Percentiles rank a stretch among this genome's conserved stretches.
These are phyloP conservation scores for Violaceomyces palustris DNA, from an alignment of 1,284 basidiomycete species.

Conservation along the genomic window DNA sequence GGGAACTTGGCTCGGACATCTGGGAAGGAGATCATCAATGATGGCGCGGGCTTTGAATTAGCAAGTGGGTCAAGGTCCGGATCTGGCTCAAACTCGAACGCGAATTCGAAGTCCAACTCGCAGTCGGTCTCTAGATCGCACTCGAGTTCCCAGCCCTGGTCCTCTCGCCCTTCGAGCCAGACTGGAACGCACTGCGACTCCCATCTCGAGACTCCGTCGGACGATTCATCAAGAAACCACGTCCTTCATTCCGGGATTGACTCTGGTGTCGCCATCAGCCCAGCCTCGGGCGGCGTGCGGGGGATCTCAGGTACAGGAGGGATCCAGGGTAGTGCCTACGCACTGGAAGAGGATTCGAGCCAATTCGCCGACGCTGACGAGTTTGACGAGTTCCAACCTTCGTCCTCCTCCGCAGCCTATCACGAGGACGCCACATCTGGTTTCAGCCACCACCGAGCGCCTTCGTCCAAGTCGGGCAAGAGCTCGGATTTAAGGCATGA, in stretches of 20 bases:
- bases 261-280: background rate
- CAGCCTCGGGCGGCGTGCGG: background rate
- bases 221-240: background rate
- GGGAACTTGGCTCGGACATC: conserved; percentile 5
- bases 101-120: no score
- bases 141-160: no score
- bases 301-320: background rate
- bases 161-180: conserved; percentile 8
- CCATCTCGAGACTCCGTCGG: background rate
- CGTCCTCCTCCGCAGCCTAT: no score
- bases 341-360: background rate
- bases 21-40: conserved; percentile 15
- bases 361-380: conserved; percentile 32
- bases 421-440: no score
- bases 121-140: no score
- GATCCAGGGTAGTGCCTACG: background rate
- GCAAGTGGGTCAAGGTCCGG: no score
- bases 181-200: background rate
- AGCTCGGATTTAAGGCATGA: no score
- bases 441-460: no score
- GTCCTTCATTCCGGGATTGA: background rate
- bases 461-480: no score
- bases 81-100: no score
- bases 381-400: background rate
- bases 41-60: no score